Evolutionary conservation across 306 rosid genomes (phyloP), one percentile per base, ranked within the genome.

Genomic region (Sindora glabra): DNA sequence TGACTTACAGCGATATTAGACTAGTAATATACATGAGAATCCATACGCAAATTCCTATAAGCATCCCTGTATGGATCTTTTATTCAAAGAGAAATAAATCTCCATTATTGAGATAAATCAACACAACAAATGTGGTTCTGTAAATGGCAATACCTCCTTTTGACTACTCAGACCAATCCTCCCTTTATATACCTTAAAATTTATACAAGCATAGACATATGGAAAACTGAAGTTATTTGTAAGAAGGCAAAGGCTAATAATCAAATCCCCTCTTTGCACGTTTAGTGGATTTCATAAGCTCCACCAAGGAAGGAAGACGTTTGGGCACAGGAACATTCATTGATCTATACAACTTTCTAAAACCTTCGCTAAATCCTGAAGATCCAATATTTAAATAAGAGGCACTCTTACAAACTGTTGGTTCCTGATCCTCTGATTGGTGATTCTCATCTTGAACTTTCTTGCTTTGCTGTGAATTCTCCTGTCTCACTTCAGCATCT

Each of bases 261-360:
- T 77, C 47, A 18, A 22, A 62, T 12, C 70, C 38, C 77, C 85
- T 76, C 81, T 74, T 86, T 53, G 67, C 62, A 65, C 86, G 77
- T 81, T 86, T 86, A 59, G 42, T 69, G 34, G 79, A 44, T 24
- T 82, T 89, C 82, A 76, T 54, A 13, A 82, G 88, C 49, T 73
- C 76, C 56, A 62, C 63, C 27, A 90, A 77, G 4, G 92, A 80
- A 44, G 95, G 92, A 75, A 86, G 95, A 32, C 91, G 96, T 70
- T 69, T 63, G 37, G 87, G 97, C 63, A 84, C 78, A 49, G 92
- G 73, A 48, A 86, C 79, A 65, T 81, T 83, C 86, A 75, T 83
- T 41, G 85, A 74, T 76, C 89, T 77, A 69, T 83, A 83, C 68
- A 79, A 42, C 79, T 75, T 83, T 67, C 79, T 69, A 30, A 81